Percentiles rank a stretch among this genome's conserved stretches.
Evolutionary conservation across 2,329 filamentous ascomycete species (phyloP).

Genomic region (Hypoxylon sp.): DNA sequence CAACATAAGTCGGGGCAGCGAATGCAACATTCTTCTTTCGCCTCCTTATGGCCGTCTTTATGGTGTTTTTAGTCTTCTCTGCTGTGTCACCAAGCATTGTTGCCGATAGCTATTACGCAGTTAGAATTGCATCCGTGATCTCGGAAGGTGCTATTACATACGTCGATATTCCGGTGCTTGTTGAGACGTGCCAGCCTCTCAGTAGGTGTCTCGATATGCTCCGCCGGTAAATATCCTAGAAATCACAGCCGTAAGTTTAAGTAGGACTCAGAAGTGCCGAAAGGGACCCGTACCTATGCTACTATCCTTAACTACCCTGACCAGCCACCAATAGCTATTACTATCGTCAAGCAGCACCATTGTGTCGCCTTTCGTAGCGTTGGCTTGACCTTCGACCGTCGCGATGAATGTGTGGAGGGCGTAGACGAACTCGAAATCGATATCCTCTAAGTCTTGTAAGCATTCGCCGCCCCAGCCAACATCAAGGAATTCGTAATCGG

Average conservation of each 20-base stretch:
- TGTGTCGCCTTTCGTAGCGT: slow-evolving; percentile 97
- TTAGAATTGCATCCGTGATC: slow-evolving; percentile 37
- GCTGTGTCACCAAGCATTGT: slow-evolving; percentile 70
- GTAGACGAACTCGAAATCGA: slow-evolving; percentile 99
- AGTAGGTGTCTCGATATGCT: slow-evolving; percentile 98
- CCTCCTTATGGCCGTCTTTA: slow-evolving; percentile 84
- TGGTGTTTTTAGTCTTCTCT: slow-evolving; percentile 82
- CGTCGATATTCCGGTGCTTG: slow-evolving; percentile 98
- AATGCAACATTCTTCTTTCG: slow-evolving; percentile 91
- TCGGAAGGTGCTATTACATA: slow-evolving; percentile 57
- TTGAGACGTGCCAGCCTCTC: slow-evolving; percentile 93
- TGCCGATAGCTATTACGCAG: slow-evolving; percentile 61
- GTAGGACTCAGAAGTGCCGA: not conserved
- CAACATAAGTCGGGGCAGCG: slow-evolving; percentile 83
- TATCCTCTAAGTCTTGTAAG: slow-evolving; percentile 97
- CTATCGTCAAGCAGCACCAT: slow-evolving; percentile 98
- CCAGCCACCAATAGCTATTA: slow-evolving; percentile 99
- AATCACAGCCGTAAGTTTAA: slow-evolving; percentile 13
- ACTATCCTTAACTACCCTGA: slow-evolving; percentile 95
- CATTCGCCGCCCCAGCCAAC: slow-evolving; percentile 78
- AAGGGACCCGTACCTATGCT: slow-evolving; percentile 75
- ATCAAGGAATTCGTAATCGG: slow-evolving; percentile 71
- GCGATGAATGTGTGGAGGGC: slow-evolving; percentile 97
- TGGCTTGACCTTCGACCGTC: slow-evolving; percentile 97
- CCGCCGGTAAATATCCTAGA: slow-evolving; percentile 90